Evolutionary conservation across 208 protist genomes (phyloP).

Genomic region (Crithidia sp.): DNA sequence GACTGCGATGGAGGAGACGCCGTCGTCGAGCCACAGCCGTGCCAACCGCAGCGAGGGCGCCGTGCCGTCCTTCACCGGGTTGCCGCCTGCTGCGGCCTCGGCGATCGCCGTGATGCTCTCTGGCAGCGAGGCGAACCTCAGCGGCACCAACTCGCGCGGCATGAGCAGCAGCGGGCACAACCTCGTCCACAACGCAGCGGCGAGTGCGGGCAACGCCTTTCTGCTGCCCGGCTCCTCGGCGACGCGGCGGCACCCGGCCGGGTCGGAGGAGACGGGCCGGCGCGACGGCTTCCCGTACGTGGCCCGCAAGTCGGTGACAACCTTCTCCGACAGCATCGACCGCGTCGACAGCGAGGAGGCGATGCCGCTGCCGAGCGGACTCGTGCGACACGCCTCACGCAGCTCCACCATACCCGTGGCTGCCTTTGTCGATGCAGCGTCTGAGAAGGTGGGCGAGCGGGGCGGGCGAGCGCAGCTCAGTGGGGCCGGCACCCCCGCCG

Average conservation of each 20-base stretch:
- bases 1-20: slow-evolving; percentile 1
- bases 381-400: slow-evolving; percentile 1
- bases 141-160: slow-evolving; percentile 6
- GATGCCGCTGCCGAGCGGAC: slow-evolving; percentile 1
- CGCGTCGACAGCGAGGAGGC: background rate
- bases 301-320: slow-evolving; percentile 3
- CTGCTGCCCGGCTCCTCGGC: slow-evolving; percentile 1
- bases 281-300: slow-evolving; percentile 5
- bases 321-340: background rate
- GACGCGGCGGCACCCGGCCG: background rate
- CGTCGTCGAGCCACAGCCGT: slow-evolving; percentile 11
- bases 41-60: slow-evolving; percentile 22
- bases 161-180: slow-evolving; percentile 9
- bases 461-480: background rate
- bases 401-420: slow-evolving; percentile 2
- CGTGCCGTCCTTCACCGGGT: slow-evolving; percentile 15
- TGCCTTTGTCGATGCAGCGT: background rate
- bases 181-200: background rate
- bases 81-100: slow-evolving; percentile 2
- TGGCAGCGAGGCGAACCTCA: slow-evolving; percentile 10
- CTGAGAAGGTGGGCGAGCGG: background rate
- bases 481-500: background rate
- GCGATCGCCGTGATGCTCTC: slow-evolving; percentile 4
- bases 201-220: background rate
- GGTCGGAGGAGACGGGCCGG: background rate